Conservation (phyloP, 192 early-diverging fungal species). For the Mortierella hygrophila region DNA sequence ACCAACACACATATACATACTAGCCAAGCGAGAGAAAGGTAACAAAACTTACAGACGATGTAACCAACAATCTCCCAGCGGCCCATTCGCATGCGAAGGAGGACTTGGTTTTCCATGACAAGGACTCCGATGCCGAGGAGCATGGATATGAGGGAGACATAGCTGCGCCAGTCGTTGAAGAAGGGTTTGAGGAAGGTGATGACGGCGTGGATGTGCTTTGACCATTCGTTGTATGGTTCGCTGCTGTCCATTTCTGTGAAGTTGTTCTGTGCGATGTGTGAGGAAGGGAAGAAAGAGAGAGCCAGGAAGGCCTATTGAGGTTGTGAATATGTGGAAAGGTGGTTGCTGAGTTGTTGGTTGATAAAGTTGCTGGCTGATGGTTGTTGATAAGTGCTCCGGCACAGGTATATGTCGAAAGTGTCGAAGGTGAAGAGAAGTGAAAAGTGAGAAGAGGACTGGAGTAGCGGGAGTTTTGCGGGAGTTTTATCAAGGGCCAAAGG, state of each 20-base stretch:
- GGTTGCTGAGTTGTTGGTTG: no score
- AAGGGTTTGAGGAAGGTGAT: conserved; percentile 54
- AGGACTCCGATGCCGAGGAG: conserved; percentile 46
- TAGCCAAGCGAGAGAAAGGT: not conserved
- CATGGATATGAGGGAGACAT: conserved; percentile 35
- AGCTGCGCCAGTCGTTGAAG: conserved; percentile 52
- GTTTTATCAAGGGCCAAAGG: no score
- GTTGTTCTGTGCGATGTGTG: not conserved
- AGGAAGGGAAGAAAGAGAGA: not conserved
- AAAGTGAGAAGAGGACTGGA: no score
- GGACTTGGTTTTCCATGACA: conserved; percentile 54
- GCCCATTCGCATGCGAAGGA: conserved; percentile 51
- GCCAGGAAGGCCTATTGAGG: no score
- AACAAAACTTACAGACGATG: conserved; percentile 20
- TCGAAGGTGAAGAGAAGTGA: no score
- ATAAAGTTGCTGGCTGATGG: no score
- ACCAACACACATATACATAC: not conserved
- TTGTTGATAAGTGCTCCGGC: no score
- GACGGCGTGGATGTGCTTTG: conserved; percentile 43
- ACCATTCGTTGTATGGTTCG: conserved; percentile 49
- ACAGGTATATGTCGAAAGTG: no score
- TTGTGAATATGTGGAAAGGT: no score
- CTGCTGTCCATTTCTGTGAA: conserved; percentile 36
- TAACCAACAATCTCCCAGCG: conserved; percentile 49
- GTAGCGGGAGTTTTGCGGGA: no score